These are phyloP conservation scores for Glebionis coronaria DNA, from an alignment of 129 eudicot genomes.

Conservation along the genomic window DNA sequence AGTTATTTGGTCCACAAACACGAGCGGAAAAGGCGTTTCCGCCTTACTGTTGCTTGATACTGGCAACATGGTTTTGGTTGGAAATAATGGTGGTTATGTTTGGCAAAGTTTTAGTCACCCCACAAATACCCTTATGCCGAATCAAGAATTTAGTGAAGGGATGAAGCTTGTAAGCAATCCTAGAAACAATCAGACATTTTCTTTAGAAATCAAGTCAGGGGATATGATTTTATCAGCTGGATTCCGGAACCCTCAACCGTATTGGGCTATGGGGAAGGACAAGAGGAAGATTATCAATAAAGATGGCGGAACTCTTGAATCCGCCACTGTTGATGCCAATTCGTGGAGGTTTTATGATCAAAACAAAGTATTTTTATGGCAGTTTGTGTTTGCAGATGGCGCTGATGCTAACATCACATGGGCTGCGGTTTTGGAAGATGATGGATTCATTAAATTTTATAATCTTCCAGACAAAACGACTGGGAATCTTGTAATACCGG, in stretches of 20 bases:
- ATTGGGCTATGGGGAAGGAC: slow-evolving; percentile 74
- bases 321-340: slow-evolving; percentile 46
- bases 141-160: slow-evolving; percentile 56
- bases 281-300: slow-evolving; percentile 49
- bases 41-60: slow-evolving; percentile 36
- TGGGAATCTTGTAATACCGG: slow-evolving; percentile 40
- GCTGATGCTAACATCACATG: slow-evolving; percentile 47
- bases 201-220: slow-evolving; percentile 57
- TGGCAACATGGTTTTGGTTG: slow-evolving; percentile 66
- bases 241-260: slow-evolving; percentile 61
- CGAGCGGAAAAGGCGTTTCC: slow-evolving; percentile 28
- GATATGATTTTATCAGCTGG: slow-evolving; percentile 64
- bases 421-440: slow-evolving; percentile 61
- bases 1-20: slow-evolving; percentile 36
- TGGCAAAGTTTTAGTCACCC: slow-evolving; percentile 93
- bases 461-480: slow-evolving; percentile 36
- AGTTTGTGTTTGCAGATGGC: slow-evolving; percentile 45
- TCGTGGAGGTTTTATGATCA: slow-evolving; percentile 82
- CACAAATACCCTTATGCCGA: slow-evolving; percentile 56
- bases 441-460: slow-evolving; percentile 56
- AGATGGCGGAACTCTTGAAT: slow-evolving; percentile 40
- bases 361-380: slow-evolving; percentile 50
- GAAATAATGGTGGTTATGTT: slow-evolving; percentile 40
- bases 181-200: slow-evolving; percentile 51
- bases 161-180: slow-evolving; percentile 63